Base-by-base conservation (phyloP, 192 early-diverging fungal genomes). In the Spizellomyces punctatus region DNA sequence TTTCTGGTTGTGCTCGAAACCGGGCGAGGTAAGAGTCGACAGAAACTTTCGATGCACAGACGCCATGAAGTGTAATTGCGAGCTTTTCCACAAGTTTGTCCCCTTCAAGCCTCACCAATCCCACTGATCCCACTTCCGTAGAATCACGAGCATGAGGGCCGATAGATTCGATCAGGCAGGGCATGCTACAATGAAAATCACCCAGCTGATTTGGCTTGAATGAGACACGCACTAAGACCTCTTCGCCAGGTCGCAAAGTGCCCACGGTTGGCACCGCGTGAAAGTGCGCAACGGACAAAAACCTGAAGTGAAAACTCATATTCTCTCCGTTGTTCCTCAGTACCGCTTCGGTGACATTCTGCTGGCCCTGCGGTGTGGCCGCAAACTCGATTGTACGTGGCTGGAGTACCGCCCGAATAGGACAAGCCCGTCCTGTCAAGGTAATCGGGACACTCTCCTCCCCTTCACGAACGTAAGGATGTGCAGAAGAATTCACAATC, bases 171-270 rank as follows among this genome's bases (percentile, higher is more conserved):
- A 81, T 75, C 54, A 45, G 60, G 58, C 66, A 78, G 16, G 61
- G 22, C 61, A 76, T 62, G 2, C 17, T 74, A 8, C 55, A 75
- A 14, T 80, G 64, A 60, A 83, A 80, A 10, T 71, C 27, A 9
- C 84, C 84, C 42, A 80, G 63, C 65, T 86, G 84, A 46, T 82
- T 75, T 16, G 84, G 84, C 46, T 70, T 52, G 72, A 83, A 86
- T 4, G 63, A 10, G 2, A 82, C 59, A 16, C 63, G 61, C 44
- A 86, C 75, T 5, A 36, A 58, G 8, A 10, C 67, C 9, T 62
- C 17, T 46, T 75, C 72, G 4, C 55, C 58, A 6, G 81, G 76
- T 6, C 50, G 42, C 6, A 83, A 48, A 5, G 7, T 42, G 10
- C 84, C 84, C 8, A 8, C 5, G 16, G 47, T 5, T 42, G 84